A percentile compares a stretch with the other conserved stretches of the same genome.
These are phyloP conservation scores for Wakefieldia striispora DNA, from an alignment of 768 basidiomycete genomes.

Conservation along the genomic window DNA sequence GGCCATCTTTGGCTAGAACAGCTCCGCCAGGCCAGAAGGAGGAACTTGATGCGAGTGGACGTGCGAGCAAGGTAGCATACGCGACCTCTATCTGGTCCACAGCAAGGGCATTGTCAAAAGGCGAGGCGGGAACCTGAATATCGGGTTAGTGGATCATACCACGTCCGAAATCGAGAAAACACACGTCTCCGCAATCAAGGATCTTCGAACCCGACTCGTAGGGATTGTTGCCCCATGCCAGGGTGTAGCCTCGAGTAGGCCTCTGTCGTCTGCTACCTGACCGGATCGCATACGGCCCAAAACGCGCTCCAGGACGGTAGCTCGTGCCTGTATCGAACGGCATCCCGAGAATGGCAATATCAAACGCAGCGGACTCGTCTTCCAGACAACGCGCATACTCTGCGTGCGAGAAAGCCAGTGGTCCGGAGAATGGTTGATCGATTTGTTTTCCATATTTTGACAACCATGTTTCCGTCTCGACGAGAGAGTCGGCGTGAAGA, in stretches of 20 bases:
- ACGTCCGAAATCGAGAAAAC: background rate
- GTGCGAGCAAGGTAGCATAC: conserved; percentile 70
- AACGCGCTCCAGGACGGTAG: conserved; percentile 68
- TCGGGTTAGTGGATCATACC: background rate
- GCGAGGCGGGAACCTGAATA: conserved; percentile 65
- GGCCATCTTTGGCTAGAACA: conserved; percentile 51
- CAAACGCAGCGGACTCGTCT: conserved; percentile 18
- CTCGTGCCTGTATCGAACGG: conserved; percentile 71
- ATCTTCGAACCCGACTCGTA: conserved; percentile 56
- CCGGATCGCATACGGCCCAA: conserved; percentile 84
- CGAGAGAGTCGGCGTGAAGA: background rate
- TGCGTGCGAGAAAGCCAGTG: conserved; percentile 79
- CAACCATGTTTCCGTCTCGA: conserved; percentile 48
- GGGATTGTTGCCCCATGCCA: conserved; percentile 72
- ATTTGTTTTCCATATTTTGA: conserved; percentile 73
- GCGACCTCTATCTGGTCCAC: conserved; percentile 87
- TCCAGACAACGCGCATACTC: conserved; percentile 46
- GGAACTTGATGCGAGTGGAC: conserved; percentile 38
- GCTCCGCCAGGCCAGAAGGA: conserved; percentile 27
- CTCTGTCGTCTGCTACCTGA: conserved; percentile 71
- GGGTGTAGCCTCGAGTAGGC: conserved; percentile 58
- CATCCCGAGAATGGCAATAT: conserved; percentile 79
- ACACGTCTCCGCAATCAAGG: conserved; percentile 83
- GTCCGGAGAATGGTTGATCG: conserved; percentile 77
- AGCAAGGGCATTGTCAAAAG: conserved; percentile 81